Conservation (phyloP, 805 yeast genomes). For the Saturnispora silvae region DNA sequence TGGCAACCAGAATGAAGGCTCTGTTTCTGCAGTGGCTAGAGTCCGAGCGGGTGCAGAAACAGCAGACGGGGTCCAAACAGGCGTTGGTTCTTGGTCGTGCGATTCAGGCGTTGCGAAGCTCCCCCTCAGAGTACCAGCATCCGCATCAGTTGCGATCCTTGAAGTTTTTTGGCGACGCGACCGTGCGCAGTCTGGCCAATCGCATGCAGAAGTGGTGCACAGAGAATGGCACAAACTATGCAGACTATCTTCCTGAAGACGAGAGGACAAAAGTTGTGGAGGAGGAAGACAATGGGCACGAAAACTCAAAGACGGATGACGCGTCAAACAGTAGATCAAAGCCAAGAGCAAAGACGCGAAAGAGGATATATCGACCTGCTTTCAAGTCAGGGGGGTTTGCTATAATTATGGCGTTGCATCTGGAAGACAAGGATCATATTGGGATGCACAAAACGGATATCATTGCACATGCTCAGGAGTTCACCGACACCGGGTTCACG, state of each 20-base stretch:
- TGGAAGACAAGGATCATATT: slow-evolving; percentile 34
- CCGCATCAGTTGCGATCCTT: slow-evolving; percentile 52
- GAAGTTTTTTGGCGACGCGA: slow-evolving; percentile 63
- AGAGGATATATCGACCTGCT: slow-evolving; percentile 37
- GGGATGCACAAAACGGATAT: slow-evolving; percentile 62
- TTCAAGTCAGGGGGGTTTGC: slow-evolving; percentile 81
- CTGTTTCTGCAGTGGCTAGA: slow-evolving; percentile 51
- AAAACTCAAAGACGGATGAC: neutral
- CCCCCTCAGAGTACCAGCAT: slow-evolving; percentile 35
- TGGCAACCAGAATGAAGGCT: slow-evolving; percentile 38
- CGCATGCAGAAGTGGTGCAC: slow-evolving; percentile 45
- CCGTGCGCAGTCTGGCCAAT: slow-evolving; percentile 39
- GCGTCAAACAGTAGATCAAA: neutral
- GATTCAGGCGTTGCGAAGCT: slow-evolving; percentile 35
- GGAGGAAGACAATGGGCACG: slow-evolving; percentile 3
- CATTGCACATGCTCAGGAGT: slow-evolving; percentile 40
- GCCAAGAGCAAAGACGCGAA: neutral
- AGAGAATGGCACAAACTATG: slow-evolving; percentile 31
- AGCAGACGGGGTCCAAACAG: slow-evolving; percentile 4
- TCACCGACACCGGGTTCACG: slow-evolving; percentile 47
- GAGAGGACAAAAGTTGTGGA: too few relatives aligned
- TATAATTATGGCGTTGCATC: slow-evolving; percentile 49
- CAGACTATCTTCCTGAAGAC: neutral
- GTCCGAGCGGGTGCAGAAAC: slow-evolving; percentile 30
- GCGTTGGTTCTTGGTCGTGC: slow-evolving; percentile 41